These are phyloP conservation scores for Achaetomiella virescens DNA, from an alignment of 495 filamentous ascomycete species.

Conservation along the genomic window DNA sequence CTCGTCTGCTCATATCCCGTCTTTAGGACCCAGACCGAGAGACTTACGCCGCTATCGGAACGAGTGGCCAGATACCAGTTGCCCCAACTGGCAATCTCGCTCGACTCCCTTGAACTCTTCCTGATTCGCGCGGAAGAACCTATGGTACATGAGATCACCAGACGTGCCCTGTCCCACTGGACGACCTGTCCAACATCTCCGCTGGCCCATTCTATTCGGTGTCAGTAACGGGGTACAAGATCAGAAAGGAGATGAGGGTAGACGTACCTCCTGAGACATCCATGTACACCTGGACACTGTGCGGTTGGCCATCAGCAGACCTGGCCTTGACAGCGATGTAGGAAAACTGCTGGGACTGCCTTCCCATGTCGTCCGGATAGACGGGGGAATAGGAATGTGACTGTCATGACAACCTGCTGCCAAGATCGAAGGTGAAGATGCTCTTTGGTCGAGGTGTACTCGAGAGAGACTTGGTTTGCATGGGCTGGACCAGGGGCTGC, in stretches of 20 bases:
- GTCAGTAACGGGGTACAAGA: slow-evolving; percentile 29
- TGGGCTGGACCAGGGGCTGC: slow-evolving; percentile 45
- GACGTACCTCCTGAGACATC: slow-evolving; percentile 78
- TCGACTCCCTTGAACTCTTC: slow-evolving; percentile 59
- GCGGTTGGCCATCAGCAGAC: slow-evolving; percentile 47
- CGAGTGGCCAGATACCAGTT: slow-evolving; percentile 64
- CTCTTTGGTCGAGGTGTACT: slow-evolving; percentile 85
- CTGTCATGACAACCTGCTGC: slow-evolving; percentile 56
- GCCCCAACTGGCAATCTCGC: slow-evolving; percentile 81
- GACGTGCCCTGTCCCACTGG: slow-evolving; percentile 33
- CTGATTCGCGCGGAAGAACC: slow-evolving; percentile 57
- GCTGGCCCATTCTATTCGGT: slow-evolving; percentile 38
- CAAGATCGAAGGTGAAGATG: slow-evolving; percentile 74
- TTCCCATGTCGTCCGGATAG: slow-evolving; percentile 74
- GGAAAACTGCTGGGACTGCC: slow-evolving; percentile 83
- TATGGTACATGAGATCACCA: slow-evolving; percentile 41
- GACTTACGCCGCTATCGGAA: slow-evolving; percentile 31
- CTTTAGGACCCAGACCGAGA: background rate
- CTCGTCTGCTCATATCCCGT: background rate
- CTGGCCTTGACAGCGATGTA: slow-evolving; percentile 68
- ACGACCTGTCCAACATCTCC: slow-evolving; percentile 34
- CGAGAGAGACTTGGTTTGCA: slow-evolving; percentile 47
- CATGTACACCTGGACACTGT: slow-evolving; percentile 73
- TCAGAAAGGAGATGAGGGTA: slow-evolving; percentile 6
- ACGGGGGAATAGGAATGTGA: slow-evolving; percentile 87